Evolutionary conservation across 345 rosid species (phyloP), one percentile per base, ranked within the genome.

Genomic region (Eucalyptus curtisii): DNA sequence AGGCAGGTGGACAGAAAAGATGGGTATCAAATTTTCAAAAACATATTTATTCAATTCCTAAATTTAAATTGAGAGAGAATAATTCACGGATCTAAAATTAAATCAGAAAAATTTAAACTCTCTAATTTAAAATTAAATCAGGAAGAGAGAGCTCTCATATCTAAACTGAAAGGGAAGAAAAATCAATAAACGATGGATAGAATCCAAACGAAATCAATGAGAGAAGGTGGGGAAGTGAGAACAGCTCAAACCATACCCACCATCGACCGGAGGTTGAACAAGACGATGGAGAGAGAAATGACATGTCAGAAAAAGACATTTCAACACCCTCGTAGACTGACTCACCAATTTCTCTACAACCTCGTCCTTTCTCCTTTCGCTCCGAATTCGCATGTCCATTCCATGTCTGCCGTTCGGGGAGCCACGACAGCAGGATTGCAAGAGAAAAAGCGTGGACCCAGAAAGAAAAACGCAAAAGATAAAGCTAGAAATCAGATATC

Each of bases 1-100:
- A 4, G 2, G 61, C 13, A 55, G 0, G 24, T 55, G 61, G 61
- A 55, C 0, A 55, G 30, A 2, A 25, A 22, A 55, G 30, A 55
- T 55, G 61, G 30, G 30, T 55, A 55, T 24, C 0, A 0, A 55
- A 55, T 55, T 24, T 25, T 25, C 61, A 10, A 24, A 55, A 55
- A 25, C 1, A 24, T 10, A 24, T 55, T 55, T 22, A 55, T 55
- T 55, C 8, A 24, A 55, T 10, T 55, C 3, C 4, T 25, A 9
- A 24, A 55, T 55, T 55, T 24, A 10, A 19, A 7, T 52, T 8
- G 57, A 52, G 2, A 52, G 57, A 52, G 25, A 52, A 52, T 52
- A 19, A 52, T 20, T 52, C 57, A 52, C 0, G 2, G 10, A 52
- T 20, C 30, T 10, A 22, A 22, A 24, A 9, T 1, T 55, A 24